Base-by-base conservation (phyloP, 2,329 filamentous ascomycete genomes). In the Penicillium janthinellum region DNA sequence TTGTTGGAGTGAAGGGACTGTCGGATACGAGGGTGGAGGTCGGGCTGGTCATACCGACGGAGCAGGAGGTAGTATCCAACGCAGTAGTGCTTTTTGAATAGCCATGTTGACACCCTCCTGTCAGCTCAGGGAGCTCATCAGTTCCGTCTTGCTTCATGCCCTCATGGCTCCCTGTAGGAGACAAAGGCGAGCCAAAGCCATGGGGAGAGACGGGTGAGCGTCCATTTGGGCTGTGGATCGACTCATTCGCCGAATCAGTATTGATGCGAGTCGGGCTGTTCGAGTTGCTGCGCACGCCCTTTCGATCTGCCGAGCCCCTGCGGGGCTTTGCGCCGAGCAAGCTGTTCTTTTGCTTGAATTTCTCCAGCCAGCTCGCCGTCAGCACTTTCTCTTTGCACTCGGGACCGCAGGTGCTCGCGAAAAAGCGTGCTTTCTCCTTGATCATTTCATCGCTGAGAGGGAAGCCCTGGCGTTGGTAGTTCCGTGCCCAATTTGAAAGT, bases 291-390 rank as follows among this genome's bases (percentile, higher is more conserved):
- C 50, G 55, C n/a, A 44, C 53, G 25, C 48, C 41, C 39, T 87
- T 73, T 48, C 69, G 61, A 54, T 73, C 73, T 34, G 71, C 60
- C 6, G 84, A 86, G 34, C 78, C 76, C 71, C 86, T 86, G 48
- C 84, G 77, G 47, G 81, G 80, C 67, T 82, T 83, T 11, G 82
- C 78, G 39, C 83, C 81, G 66, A 81, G 75, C 11, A 89, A 71
- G 64, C 84, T 87, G 73, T 96, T 89, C 79, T 94, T 96, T 73
- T 92, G 87, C 81, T 97, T 96, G 82, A 98, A 98, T 73, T 95
- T 96, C 71, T 96, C 92, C 37, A 98, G 83, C 93, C 94, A 97
- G 66, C 83, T 88, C 34, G 86, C 81, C 66, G 86, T 95, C 65
- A 91, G 85, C 51, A 85, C 85, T 69, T 89, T 90, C 57, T 89